These are phyloP conservation scores for Podila minutissima DNA, from an alignment of 192 early-diverging fungal genomes.

Conservation along the genomic window DNA sequence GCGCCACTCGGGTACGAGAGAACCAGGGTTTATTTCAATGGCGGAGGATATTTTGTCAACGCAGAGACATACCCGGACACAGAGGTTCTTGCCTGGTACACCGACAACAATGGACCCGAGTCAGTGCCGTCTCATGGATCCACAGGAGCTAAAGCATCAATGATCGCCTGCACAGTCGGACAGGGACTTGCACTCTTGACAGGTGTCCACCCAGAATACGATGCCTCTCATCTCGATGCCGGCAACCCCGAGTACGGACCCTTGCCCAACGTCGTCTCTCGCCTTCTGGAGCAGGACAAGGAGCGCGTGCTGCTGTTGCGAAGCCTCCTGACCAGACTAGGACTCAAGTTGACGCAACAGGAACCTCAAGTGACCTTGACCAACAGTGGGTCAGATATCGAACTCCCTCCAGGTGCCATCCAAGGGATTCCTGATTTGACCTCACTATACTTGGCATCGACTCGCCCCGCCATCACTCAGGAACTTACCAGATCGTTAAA, in stretches of 20 bases:
- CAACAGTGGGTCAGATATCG: not conserved
- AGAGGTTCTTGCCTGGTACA: constrained; percentile 51
- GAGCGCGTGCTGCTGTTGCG: constrained; percentile 65
- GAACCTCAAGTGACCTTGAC: constrained; percentile 1
- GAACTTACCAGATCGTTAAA: constrained; percentile 13
- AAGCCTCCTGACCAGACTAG: constrained; percentile 69
- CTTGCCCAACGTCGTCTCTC: constrained; percentile 57
- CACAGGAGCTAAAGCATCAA: constrained; percentile 59
- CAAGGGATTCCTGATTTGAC: constrained; percentile 51
- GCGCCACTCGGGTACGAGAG: constrained; percentile 21
- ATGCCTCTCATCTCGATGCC: constrained; percentile 63
- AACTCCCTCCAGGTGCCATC: constrained; percentile 27
- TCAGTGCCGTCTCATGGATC: not conserved
- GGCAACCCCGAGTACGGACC: constrained; percentile 56
- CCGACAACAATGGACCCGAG: constrained; percentile 1
- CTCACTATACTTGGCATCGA: constrained; percentile 52
- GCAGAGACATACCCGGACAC: constrained; percentile 41
- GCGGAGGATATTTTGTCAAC: constrained; percentile 74
- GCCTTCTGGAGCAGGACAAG: constrained; percentile 57
- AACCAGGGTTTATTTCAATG: constrained; percentile 72
- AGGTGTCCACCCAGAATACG: constrained; percentile 89
- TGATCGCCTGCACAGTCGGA: constrained; percentile 76
- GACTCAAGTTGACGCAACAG: constrained; percentile 60
- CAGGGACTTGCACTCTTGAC: constrained; percentile 74
- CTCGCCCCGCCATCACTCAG: constrained; percentile 5